phyloP scores from a whole-genome alignment of 1,284 basidiomycete species.

The Moesziomyces antarcticus region DNA sequence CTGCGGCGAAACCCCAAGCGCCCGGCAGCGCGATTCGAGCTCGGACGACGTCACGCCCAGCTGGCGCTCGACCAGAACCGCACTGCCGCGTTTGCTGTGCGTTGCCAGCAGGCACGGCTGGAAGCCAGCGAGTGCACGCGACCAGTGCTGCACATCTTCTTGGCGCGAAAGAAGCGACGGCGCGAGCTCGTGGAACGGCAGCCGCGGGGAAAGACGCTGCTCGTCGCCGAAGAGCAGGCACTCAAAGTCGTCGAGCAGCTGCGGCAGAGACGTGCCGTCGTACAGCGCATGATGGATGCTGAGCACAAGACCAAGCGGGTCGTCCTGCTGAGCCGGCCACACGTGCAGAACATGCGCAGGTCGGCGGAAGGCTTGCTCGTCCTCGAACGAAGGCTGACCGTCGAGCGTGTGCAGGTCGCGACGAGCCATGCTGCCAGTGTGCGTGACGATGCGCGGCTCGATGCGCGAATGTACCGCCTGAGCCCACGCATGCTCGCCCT shows the following conservation, averaged over 20 bases:
- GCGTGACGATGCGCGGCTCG: constrained; percentile 14
- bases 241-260: constrained; percentile 50
- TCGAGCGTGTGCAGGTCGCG: constrained; percentile 10
- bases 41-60: constrained; percentile 18
- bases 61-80: constrained; percentile 14
- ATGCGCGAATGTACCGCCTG: constrained; percentile 43
- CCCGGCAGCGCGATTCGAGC: constrained; percentile 26
- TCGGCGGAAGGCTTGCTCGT: constrained; percentile 43
- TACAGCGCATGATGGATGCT: constrained; percentile 59
- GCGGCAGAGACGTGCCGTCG: constrained; percentile 51
- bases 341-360: constrained; percentile 52
- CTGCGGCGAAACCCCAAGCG: constrained; percentile 49
- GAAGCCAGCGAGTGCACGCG: constrained; percentile 30
- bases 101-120: constrained; percentile 17
- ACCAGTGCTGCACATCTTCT: constrained; percentile 49
- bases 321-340: constrained; percentile 5
- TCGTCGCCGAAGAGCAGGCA: constrained; percentile 5
- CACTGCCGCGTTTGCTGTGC: constrained; percentile 1
- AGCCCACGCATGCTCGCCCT: constrained; percentile 49
- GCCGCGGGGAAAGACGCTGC: constrained; percentile 1
- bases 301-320: constrained; percentile 8
- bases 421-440: constrained; percentile 11
- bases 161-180: constrained; percentile 49
- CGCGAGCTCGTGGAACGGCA: constrained; percentile 42
- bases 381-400: constrained; percentile 42